Conservation (phyloP, 768 basidiomycete genomes). For the Pisolithus sp. region DNA sequence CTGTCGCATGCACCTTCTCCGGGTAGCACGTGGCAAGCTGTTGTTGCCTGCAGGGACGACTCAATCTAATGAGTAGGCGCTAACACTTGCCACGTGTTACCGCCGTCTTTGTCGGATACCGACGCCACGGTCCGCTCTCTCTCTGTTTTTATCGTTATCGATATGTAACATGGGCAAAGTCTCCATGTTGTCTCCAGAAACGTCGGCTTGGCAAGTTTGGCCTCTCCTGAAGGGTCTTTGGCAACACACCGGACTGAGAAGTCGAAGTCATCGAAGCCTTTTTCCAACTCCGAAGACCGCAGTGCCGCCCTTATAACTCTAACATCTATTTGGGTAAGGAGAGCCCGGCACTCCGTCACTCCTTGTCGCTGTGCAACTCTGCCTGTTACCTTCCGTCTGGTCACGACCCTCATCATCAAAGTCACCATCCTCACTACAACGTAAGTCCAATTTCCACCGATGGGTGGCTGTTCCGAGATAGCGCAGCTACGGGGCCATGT, state of each 20-base stretch:
- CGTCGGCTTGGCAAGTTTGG: too few relatives aligned
- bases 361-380: background rate
- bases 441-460: background rate
- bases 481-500: too few relatives aligned
- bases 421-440: background rate
- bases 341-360: background rate
- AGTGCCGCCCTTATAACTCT: background rate
- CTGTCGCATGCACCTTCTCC: background rate
- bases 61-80: background rate
- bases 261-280: background rate
- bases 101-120: too few relatives aligned
- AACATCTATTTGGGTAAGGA: background rate
- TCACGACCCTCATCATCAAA: background rate
- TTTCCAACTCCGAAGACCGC: background rate
- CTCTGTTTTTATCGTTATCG: too few relatives aligned
- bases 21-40: background rate
- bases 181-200: too few relatives aligned
- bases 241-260: too few relatives aligned
- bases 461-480: background rate
- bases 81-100: background rate
- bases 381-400: background rate
- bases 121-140: too few relatives aligned
- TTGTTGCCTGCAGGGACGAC: background rate
- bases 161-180: too few relatives aligned
- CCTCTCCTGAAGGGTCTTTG: too few relatives aligned